Evolutionary conservation across 2,329 filamentous ascomycete species (phyloP).

Genomic region (Myotisia sp.): DNA sequence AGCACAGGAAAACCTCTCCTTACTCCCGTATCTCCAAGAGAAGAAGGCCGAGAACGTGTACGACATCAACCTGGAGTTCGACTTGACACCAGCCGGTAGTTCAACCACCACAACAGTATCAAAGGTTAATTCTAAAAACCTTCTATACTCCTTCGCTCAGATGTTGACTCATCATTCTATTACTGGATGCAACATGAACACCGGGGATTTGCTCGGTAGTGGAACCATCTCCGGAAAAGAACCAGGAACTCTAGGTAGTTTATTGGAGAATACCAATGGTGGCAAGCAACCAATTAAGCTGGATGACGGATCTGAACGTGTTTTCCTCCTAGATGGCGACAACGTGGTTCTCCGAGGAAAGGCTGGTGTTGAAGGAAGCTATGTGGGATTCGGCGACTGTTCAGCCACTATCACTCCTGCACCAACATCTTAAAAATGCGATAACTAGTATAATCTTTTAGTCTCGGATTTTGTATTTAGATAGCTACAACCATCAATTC

Average conservation of each 20-base stretch:
- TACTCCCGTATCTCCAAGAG: constrained; percentile 53
- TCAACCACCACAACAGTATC: constrained; percentile 42
- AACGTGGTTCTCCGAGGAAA: constrained; percentile 51
- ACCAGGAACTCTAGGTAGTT: constrained; percentile 47
- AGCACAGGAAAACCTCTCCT: constrained; percentile 33
- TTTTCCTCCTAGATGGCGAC: constrained; percentile 63
- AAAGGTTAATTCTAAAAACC: constrained; percentile 47
- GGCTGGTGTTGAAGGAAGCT: constrained; percentile 49
- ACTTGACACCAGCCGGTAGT: constrained; percentile 34
- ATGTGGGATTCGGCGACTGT: constrained; percentile 60
- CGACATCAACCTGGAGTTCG: constrained; percentile 55
- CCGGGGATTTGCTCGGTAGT: constrained; percentile 61
- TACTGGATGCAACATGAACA: constrained; percentile 58
- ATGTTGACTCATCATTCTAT: constrained; percentile 70
- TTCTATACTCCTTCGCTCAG: constrained; percentile 71
- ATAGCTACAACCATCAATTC: no score
- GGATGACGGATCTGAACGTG: constrained; percentile 50
- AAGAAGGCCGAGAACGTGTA: constrained; percentile 45
- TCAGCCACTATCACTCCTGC: constrained; percentile 9
- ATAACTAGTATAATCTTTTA: no score
- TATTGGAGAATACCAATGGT: constrained; percentile 57
- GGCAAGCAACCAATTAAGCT: constrained; percentile 53
- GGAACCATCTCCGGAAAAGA: constrained; percentile 60
- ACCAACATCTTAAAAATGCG: no score
- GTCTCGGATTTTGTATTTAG: no score